These are phyloP conservation scores for Hymenoscyphus occultus DNA, from an alignment of 2,329 filamentous ascomycete genomes.

Conservation along the genomic window DNA sequence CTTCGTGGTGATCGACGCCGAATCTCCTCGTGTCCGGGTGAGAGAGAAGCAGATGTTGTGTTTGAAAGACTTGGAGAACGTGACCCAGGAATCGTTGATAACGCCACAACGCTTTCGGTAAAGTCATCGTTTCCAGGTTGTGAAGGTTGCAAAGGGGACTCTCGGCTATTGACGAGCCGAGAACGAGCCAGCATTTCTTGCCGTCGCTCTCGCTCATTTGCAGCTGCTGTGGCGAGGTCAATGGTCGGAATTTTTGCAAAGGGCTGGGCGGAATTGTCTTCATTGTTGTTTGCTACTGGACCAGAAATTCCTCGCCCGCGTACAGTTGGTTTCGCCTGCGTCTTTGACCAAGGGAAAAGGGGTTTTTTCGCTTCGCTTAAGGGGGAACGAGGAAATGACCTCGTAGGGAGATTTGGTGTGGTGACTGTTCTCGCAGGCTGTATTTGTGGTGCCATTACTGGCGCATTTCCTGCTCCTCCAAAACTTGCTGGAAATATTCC, in stretches of 20 bases:
- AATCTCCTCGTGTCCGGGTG: conserved; percentile 34
- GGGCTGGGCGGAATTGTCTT: conserved; percentile 18
- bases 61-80: conserved; percentile 20
- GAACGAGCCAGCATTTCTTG: conserved; percentile 27
- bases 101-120: conserved; percentile 15
- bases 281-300: conserved; percentile 25
- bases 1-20: conserved; percentile 33
- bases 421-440: conserved; percentile 12
- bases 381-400: conserved; percentile 8
- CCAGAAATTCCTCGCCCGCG: conserved; percentile 34
- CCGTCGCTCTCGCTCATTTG: conserved; percentile 34
- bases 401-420: neutral
- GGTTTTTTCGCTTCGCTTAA: conserved; percentile 27
- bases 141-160: conserved; percentile 26
- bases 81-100: conserved; percentile 21
- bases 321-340: conserved; percentile 26
- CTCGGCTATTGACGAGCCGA: conserved; percentile 25
- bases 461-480: conserved; percentile 17
- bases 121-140: neutral
- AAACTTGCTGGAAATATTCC: conserved; percentile 29
- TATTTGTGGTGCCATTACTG: conserved; percentile 23
- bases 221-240: conserved; percentile 34
- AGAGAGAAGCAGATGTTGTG: conserved; percentile 35
- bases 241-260: conserved; percentile 35
- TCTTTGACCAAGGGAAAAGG: conserved; percentile 28